Evolutionary conservation across 352 stramenopile species (phyloP), one percentile per base, ranked within the genome.

Genomic region (Phytophthora pini): DNA sequence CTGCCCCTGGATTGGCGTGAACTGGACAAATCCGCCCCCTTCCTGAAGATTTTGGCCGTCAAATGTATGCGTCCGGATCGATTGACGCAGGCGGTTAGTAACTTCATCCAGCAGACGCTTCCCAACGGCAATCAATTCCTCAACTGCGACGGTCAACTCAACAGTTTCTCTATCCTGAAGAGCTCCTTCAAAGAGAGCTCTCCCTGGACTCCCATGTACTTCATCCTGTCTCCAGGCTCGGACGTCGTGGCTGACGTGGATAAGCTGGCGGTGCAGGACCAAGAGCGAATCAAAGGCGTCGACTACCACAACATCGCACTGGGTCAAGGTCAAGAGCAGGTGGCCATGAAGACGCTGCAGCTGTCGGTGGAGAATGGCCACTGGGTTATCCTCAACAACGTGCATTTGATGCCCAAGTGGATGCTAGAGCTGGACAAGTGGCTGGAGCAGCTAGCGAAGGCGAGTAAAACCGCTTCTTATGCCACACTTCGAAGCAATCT

Each of bases 171-270:
- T 20, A 90, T 99, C 24, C 75, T 99, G 22, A 82, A 98, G n/a
- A 92, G 95, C 47, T 91, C 89, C 2, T 98, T 98, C 52, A 71
- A 77, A 20, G 97, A 99, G 54, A 98, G 88, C 10, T 98, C 92
- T 17, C 90, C 97, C 12, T 95, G 77, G 66, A 99, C 96, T n/a
- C 97, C 97, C 13, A 96, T 99, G 64, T 99, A 98, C 70, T 99
- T 99, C 62, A 97, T 99, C 55, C 73, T 99, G 44, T 98, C 92
- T 41, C 95, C 96, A 4, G 97, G 95, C n/a, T 97, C 96, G 0
- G 98, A 99, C 73, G 95, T 99, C 0, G 94, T 99, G 17, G 92
- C 87, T 0, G 95, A 99, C 71, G 80, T 99, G 26, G 97, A 99
- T 68, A 91, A 95, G 60, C 80, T 99, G 39, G 97, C 97, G 0